Evolutionary conservation across 2,329 filamentous ascomycete species (phyloP), one percentile per base, ranked within the genome.

Genomic region (Colletotrichum tabaci): DNA sequence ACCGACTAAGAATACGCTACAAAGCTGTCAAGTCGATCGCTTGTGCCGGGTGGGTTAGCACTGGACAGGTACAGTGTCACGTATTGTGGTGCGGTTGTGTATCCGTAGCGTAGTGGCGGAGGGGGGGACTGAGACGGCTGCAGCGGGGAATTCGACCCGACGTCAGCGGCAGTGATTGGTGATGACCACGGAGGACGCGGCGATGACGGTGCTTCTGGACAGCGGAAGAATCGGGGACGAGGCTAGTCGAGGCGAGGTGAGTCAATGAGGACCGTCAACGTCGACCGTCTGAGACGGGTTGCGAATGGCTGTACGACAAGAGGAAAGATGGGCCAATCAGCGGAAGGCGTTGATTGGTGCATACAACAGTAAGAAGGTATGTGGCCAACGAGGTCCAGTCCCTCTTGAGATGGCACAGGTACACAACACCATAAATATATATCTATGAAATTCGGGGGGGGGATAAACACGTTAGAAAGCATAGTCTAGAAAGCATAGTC

Each of bases 101-200:
- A 38, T 15, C 40, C 21, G 16, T 46, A 30, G 23, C 26, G 4
- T 26, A 26, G 26, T 4, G 26, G 26, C 4, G 26, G 26, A 16
- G 23, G 49, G 61, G 68, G 50, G 42, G 63, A 49, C 30, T 63
- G 52, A 49, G 13, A 68, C 40, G 49, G 44, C 47, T 35, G 44
- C 44, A 49, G 15, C 23, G n/a, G 40, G 65, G 68, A 71, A 68
- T 60, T 40, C 49, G 65, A n/a, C 26, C 26, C 65, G 68, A 68
- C 68, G 68, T 71, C 68, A 71, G 68, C 53, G 60, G 53, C 16
- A 53, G 53, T 61, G 58, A 50, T 61, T 42, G 12, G 10, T 47
- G 46, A 15, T 35, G 56, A 26, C 23, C 44, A n/a, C 47, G 30
- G n/a, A 21, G 63, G 50, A 42, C 46, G 44, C 40, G 63, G 35